Evolutionary conservation across 805 yeast genomes (phyloP), one percentile per base, ranked within the genome.

Genomic region (Monosporozyma siamensis): DNA sequence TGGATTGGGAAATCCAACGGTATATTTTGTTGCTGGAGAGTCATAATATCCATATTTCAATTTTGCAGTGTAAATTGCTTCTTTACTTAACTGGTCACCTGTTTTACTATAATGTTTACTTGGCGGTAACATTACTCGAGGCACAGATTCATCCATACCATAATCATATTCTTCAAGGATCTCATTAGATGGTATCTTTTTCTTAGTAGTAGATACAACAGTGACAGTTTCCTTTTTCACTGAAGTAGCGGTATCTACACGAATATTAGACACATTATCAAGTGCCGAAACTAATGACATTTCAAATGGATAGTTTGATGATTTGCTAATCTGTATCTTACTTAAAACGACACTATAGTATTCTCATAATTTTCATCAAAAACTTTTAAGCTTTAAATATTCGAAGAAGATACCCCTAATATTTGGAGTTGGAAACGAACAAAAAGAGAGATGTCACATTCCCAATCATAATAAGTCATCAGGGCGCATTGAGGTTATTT

Each of bases 51-150:
- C 89, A 52, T 78, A 80, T 54, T 75, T 81, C 54, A 80, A 64
- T 52, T 78, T 80, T 43, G 86, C 87, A 50, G 75, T 79, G 64
- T 82, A 82, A 43, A 80, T 64, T 7, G 94, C 94, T 56, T 80
- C 85, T 52, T 75, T 77, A 29, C 86, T 78, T 45, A 82, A 67
- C 10, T 84, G 85, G 51, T 75, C 75, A 6, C 27, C 30, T 15
- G 24, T 23, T 11, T 18, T 20, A 8, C 23, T 18, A 9, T 32
- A 32, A 20, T 32, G 35, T 18, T 32, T 32, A 11, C 23, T 25
- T 11, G 22, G 18, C 8, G 42, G 37, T 23, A 34, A 17, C 38
- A 41, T 35, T 5, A 37, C 32, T 12, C 43, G 17, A 8, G 46
- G 40, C 4, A 17, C 24, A 14, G 22, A 22, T 6, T 15, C 23